Evolutionary conservation across 768 basidiomycete species (phyloP).

Genomic region (Agaricus sinodeliciosus): DNA sequence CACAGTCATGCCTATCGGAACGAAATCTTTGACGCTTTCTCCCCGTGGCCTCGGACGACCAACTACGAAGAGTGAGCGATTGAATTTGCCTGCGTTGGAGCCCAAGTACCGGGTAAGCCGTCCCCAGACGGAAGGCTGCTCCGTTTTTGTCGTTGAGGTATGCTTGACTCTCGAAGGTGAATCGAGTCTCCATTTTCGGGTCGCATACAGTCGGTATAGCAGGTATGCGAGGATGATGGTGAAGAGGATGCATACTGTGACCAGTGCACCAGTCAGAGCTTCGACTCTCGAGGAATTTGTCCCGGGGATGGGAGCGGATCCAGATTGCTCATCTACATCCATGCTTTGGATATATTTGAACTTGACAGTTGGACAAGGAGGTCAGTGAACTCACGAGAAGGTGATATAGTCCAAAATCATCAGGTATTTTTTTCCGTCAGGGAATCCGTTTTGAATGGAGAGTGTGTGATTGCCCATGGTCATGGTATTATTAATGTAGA

Average conservation of each 20-base stretch:
- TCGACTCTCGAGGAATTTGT: neutral
- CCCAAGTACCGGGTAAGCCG: neutral
- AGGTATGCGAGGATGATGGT: constrained; percentile 2
- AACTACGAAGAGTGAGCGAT: neutral
- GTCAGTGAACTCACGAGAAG: constrained; percentile 5
- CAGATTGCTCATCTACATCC: neutral
- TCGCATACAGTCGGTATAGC: neutral
- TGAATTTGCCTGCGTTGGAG: neutral
- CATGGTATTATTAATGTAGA: constrained; percentile 4
- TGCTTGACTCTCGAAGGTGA: neutral
- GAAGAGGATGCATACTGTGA: constrained; percentile 6
- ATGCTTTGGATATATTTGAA: constrained; percentile 1
- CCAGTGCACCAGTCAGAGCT: constrained; percentile 1
- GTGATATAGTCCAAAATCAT: constrained; percentile 12
- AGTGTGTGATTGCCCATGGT: constrained; percentile 7
- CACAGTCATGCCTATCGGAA: neutral
- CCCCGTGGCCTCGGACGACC: neutral
- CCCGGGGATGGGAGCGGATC: neutral
- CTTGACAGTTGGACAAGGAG: neutral
- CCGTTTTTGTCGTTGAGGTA: neutral
- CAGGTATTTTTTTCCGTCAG: neutral
- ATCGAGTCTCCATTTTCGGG: neutral
- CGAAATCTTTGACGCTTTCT: neutral
- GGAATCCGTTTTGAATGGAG: constrained; percentile 8
- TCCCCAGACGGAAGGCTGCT: neutral